Conservation (phyloP, 2,329 filamentous ascomycete genomes). For the Alternaria sp. region DNA sequence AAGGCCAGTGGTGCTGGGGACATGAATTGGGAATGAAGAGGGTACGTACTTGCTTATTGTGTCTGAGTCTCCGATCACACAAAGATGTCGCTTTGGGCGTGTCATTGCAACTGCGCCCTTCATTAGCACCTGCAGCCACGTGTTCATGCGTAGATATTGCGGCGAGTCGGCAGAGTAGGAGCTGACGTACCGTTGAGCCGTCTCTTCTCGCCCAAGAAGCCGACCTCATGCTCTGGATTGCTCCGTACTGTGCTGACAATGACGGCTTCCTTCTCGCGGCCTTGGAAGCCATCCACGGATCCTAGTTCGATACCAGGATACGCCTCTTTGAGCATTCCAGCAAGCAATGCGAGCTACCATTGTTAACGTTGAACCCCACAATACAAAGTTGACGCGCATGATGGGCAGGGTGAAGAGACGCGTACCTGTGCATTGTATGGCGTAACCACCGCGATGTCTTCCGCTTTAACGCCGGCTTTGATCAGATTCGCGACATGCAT, state of each 20-base stretch:
- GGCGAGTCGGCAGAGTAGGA: background rate
- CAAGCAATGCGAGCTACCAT: slow-evolving; percentile 73
- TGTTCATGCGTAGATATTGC: background rate
- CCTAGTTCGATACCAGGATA: slow-evolving; percentile 92
- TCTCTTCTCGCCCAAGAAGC: slow-evolving; percentile 90
- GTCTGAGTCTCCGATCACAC: slow-evolving; percentile 91
- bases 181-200: slow-evolving; percentile 79
- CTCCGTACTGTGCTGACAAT: slow-evolving; percentile 93
- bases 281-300: slow-evolving; percentile 96
- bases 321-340: slow-evolving; percentile 75
- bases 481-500: slow-evolving; percentile 78
- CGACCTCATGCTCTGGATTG: slow-evolving; percentile 85
- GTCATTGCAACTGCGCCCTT: slow-evolving; percentile 84
- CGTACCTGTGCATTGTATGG: slow-evolving; percentile 91
- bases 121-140: slow-evolving; percentile 5
- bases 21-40: slow-evolving; percentile 3
- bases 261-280: slow-evolving; percentile 94
- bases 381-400: slow-evolving; percentile 8
- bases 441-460: slow-evolving; percentile 91
- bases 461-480: slow-evolving; percentile 76
- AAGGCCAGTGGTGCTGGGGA: background rate
- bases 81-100: slow-evolving; percentile 85
- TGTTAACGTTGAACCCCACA: slow-evolving; percentile 12
- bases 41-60: slow-evolving; percentile 79
- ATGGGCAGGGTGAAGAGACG: slow-evolving; percentile 11